A percentile compares a stretch with the other conserved stretches of the same genome.
These are phyloP conservation scores for Kwoniella heveanensis DNA, from an alignment of 768 basidiomycete genomes.

Conservation along the genomic window DNA sequence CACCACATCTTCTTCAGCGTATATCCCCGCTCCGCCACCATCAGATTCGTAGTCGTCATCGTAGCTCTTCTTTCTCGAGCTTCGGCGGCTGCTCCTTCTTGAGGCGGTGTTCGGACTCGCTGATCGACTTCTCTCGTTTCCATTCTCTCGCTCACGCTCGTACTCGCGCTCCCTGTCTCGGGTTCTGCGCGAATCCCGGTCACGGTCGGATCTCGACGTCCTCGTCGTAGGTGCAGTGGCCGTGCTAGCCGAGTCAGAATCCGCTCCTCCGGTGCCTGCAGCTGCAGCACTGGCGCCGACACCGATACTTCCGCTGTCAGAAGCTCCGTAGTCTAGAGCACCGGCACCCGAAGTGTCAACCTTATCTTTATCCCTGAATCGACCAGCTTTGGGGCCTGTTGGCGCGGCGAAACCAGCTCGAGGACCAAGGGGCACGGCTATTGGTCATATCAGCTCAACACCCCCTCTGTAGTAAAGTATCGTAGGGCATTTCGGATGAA, in stretches of 20 bases:
- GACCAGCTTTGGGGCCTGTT: constrained; percentile 50
- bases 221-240: not conserved
- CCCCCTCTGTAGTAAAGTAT: no score
- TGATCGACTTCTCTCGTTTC: constrained; percentile 1
- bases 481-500: no score
- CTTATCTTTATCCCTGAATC: constrained; percentile 50
- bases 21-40: not conserved
- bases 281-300: not conserved
- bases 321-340: constrained; percentile 41
- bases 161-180: constrained; percentile 4
- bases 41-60: constrained; percentile 4
- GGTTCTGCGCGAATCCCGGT: constrained; percentile 9
- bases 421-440: constrained; percentile 39
- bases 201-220: not conserved
- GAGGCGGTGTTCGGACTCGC: constrained; percentile 6
- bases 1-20: not conserved
- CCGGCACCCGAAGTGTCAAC: constrained; percentile 35
- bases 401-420: constrained; percentile 38
- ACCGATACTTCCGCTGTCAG: constrained; percentile 9
- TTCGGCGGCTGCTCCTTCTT: constrained; percentile 7
- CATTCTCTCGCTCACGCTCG: not conserved
- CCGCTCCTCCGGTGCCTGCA: not conserved
- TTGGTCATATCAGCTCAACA: not conserved
- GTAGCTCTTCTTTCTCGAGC: constrained; percentile 2
- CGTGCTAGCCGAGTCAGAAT: not conserved